phyloP scores from a whole-genome alignment of 192 early-diverging fungal genomes.

The Coemansia sp. region DNA sequence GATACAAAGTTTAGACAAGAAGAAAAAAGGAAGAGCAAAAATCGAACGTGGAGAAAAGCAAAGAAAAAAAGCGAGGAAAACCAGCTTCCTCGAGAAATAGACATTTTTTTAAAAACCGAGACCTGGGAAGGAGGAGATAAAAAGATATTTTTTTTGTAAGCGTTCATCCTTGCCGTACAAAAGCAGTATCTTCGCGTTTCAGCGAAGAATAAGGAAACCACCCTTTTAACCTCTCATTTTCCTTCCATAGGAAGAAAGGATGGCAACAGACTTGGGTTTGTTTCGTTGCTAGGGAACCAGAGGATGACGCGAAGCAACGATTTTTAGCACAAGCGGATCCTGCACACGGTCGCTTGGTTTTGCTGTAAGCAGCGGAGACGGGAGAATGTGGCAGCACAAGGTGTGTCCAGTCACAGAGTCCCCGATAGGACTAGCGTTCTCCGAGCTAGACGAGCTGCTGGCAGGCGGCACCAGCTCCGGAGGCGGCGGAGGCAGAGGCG shows the following conservation, averaged over 20 bases:
- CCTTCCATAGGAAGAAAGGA: not conserved
- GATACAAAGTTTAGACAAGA: not conserved
- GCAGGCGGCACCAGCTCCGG: conserved; percentile 2
- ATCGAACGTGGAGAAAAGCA: not conserved
- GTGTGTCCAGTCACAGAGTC: not conserved
- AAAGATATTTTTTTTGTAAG: too few species aligned
- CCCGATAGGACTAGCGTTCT: conserved; percentile 25
- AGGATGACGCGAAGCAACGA: conserved; percentile 17
- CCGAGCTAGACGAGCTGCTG: conserved; percentile 19
- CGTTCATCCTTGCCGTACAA: too few species aligned
- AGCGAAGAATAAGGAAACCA: too few species aligned
- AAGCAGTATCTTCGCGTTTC: too few species aligned
- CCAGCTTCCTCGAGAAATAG: too few species aligned
- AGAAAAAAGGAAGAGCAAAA: not conserved
- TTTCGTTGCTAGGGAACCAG: conserved; percentile 9
- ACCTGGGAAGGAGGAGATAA: too few species aligned
- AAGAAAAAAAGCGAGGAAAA: not conserved
- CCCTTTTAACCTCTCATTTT: not conserved
- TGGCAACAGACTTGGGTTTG: too few species aligned
- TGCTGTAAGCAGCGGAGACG: conserved; percentile 2
- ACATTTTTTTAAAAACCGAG: too few species aligned
- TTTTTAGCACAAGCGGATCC: not conserved
- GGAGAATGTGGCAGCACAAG: conserved; percentile 1
- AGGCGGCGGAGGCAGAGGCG: not conserved
- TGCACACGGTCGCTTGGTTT: conserved; percentile 5